Evolutionary conservation across 345 rosid genomes (phyloP).

Genomic region (Hibiscus syriacus): DNA sequence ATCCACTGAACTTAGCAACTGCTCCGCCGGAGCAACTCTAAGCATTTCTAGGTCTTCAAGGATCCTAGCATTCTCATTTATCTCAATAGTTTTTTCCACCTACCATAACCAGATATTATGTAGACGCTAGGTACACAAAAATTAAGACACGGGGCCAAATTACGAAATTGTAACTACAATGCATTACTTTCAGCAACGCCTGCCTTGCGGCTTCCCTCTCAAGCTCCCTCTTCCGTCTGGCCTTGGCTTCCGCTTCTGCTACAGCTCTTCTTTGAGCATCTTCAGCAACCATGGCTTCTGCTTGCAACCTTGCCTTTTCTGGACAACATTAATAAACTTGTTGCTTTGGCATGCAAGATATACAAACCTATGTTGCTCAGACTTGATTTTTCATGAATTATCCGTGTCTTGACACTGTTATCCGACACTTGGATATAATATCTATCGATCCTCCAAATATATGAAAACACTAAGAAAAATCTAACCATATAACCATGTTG

Average conservation of each 20-base stretch:
- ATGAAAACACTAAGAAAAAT: too few relatives aligned
- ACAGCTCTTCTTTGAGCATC: neutral
- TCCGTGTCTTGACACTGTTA: too few relatives aligned
- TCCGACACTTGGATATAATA: too few relatives aligned
- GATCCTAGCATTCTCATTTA: neutral
- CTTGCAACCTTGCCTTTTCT: neutral
- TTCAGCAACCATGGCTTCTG: neutral
- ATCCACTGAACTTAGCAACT: neutral
- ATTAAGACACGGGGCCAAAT: too few relatives aligned
- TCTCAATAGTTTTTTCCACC: neutral
- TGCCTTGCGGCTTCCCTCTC: neutral
- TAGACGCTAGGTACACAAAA: too few relatives aligned
- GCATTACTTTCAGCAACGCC: neutral
- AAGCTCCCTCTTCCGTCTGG: neutral
- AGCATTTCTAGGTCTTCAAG: neutral
- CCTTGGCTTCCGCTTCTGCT: neutral
- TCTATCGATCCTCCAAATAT: too few relatives aligned
- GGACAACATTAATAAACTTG: neutral
- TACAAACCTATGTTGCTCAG: too few relatives aligned
- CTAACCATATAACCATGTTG: too few relatives aligned
- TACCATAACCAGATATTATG: too few relatives aligned
- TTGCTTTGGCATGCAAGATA: neutral
- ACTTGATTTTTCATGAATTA: too few relatives aligned
- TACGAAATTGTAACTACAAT: neutral
- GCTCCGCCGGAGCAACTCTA: neutral